These are phyloP conservation scores for Scopulariopsis brevicaulis DNA, from an alignment of 2,329 filamentous ascomycete species.

Conservation along the genomic window DNA sequence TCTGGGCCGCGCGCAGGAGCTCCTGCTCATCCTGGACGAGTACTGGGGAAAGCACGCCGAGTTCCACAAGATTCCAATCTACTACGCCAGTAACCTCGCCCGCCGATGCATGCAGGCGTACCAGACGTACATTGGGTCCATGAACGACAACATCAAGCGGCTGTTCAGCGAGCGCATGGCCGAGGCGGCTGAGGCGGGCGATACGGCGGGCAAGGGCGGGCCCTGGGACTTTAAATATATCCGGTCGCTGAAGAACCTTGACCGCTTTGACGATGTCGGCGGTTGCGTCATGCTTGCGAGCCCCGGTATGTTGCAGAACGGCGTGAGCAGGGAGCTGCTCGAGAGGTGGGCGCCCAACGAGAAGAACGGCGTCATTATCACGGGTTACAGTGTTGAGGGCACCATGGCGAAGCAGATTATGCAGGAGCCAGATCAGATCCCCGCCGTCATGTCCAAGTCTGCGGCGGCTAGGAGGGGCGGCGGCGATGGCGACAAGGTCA, in stretches of 20 bases:
- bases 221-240: constrained; percentile 98
- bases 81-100: constrained; percentile 92
- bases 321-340: constrained; percentile 82
- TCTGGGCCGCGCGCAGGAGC: constrained; percentile 83
- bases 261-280: constrained; percentile 91
- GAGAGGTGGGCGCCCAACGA: constrained; percentile 95
- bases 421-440: constrained; percentile 89
- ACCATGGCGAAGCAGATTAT: constrained; percentile 97
- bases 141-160: constrained; percentile 98
- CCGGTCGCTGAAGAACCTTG: constrained; percentile 80
- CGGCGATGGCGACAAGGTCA: constrained; percentile 70
- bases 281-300: constrained; percentile 95
- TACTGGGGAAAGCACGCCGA: constrained; percentile 90
- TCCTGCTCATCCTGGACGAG: constrained; percentile 89
- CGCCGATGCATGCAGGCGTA: constrained; percentile 98
- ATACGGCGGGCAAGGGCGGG: constrained; percentile 62
- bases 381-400: constrained; percentile 94
- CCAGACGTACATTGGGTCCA: constrained; percentile 93
- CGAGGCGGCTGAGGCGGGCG: constrained; percentile 72
- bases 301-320: constrained; percentile 96
- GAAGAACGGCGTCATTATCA: constrained; percentile 97
- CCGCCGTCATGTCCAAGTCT: constrained; percentile 77
- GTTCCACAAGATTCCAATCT: constrained; percentile 85
- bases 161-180: constrained; percentile 90
- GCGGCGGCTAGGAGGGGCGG: constrained; percentile 38